Conservation (phyloP, 345 rosid species). For the Aurinia saxatilis region DNA sequence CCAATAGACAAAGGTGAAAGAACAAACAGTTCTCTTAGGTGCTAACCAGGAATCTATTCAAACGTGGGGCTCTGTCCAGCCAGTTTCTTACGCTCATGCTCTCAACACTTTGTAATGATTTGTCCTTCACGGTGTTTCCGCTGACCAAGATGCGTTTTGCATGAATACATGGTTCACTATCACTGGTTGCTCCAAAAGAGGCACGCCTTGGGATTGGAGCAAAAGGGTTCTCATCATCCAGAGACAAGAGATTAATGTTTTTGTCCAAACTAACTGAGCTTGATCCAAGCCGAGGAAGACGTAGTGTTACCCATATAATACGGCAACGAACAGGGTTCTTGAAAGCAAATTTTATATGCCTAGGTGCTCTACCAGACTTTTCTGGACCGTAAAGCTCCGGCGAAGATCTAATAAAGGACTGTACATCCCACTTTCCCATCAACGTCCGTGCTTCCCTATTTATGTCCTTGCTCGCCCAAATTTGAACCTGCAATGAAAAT, state of each 20-base stretch:
- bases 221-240: conserved; percentile 92
- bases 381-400: conserved; percentile 75
- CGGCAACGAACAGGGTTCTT: conserved; percentile 76
- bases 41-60: conserved; percentile 80
- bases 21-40: background rate
- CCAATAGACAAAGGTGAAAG: background rate
- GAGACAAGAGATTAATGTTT: conserved; percentile 61
- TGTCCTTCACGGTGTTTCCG: conserved; percentile 55
- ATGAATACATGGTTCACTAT: conserved; percentile 74
- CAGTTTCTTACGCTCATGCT: conserved; percentile 50
- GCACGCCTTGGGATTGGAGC: conserved; percentile 66
- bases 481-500: conserved; percentile 56
- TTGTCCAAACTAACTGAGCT: conserved; percentile 66
- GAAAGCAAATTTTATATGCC: conserved; percentile 76
- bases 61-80: conserved; percentile 74
- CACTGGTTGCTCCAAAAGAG: conserved; percentile 70
- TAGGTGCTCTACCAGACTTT: conserved; percentile 47
- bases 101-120: conserved; percentile 42
- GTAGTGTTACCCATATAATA: conserved; percentile 74
- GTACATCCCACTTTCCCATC: conserved; percentile 94
- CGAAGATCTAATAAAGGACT: conserved; percentile 57
- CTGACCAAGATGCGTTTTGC: conserved; percentile 69
- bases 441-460: conserved; percentile 72
- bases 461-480: conserved; percentile 89
- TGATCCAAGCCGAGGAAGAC: conserved; percentile 76